Base-by-base conservation (phyloP, 208 protist genomes). In the Trichomonas vaginalis region DNA sequence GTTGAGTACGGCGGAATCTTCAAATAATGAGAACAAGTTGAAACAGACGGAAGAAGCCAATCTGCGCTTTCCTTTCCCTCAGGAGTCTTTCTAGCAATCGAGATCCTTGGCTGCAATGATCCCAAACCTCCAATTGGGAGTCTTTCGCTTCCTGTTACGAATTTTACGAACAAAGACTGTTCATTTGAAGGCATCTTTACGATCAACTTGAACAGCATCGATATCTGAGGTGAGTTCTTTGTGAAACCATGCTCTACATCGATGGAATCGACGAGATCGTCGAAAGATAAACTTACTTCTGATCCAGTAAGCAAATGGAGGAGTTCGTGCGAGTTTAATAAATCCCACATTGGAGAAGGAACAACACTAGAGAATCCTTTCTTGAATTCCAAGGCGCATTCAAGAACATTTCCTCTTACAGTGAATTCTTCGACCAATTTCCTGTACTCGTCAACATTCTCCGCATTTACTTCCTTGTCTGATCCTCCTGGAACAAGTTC, bases 131-230 rank as follows among this genome's bases (percentile, higher is more conserved):
- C 97, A 49, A 97, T 96, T 17, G 97, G 97, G 27, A 98, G 96
- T 0, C 96, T 90, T 8, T 97, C 97, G 56, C 95, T 96, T 42
- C 97, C 97, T 6, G 97, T 97, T 23, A 97, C 88, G 21, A 97
- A 98, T 23, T 96, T 92, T 35, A 92, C 86, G 37, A 92, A 92
- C 0, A 51, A 9, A 35, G 86, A 48, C 39, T 51, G 42, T 92
- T 92, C 86, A 15, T 92, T 17, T 39, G 12, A 27, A 39, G 42
- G 8, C 23, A 92, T 42, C 37, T 92, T 21, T 39, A 32, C 12
- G 23, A 92, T 15, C 35, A 92, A 51, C 15, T 92, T 45, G 39
- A 92, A 92, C 0, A 92, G 45, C 86, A 92, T 92, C 15, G 42
- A 32, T 12, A 92, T 92, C 27, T 92, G 86, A 39, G 86, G 86